Conservation (phyloP, 2,329 filamentous ascomycete species). For the Microcyclospora tardicrescens region DNA sequence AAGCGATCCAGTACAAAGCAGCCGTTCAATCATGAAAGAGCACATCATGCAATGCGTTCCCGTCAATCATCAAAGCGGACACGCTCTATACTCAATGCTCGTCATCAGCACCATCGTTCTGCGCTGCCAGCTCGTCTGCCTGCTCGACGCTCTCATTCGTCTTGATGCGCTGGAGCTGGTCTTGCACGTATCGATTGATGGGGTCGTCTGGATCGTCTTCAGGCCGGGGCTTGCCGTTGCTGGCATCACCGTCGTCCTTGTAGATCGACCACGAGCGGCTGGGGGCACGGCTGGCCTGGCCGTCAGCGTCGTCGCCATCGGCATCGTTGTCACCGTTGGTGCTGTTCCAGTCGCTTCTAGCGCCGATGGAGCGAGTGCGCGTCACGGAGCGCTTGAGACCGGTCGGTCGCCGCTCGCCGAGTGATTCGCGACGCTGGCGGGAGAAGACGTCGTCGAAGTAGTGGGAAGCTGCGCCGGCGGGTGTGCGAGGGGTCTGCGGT, state of each 20-base stretch:
- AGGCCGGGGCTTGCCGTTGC: constrained; percentile 12
- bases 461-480: constrained; percentile 68
- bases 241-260: constrained; percentile 38
- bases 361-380: constrained; percentile 58
- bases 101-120: constrained; percentile 21
- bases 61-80: too few species aligned
- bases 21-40: too few species aligned
- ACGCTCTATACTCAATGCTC: background rate
- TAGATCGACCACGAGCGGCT: constrained; percentile 37
- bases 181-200: constrained; percentile 67
- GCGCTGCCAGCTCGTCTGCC: constrained; percentile 51
- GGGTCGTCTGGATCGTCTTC: constrained; percentile 39
- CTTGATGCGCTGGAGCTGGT: constrained; percentile 63
- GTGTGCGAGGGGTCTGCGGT: constrained; percentile 83
- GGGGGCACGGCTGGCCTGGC: constrained; percentile 8
- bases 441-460: constrained; percentile 90
- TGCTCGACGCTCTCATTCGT: constrained; percentile 42
- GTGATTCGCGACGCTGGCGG: constrained; percentile 33
- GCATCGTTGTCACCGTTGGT: constrained; percentile 25
- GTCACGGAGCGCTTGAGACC: constrained; percentile 24
- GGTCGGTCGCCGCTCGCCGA: constrained; percentile 60
- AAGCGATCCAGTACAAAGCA: too few species aligned
- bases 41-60: too few species aligned
- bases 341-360: constrained; percentile 57
- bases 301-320: constrained; percentile 17